These are phyloP conservation scores for Candida sp. DNA, from an alignment of 1,139 yeast species.

Conservation along the genomic window DNA sequence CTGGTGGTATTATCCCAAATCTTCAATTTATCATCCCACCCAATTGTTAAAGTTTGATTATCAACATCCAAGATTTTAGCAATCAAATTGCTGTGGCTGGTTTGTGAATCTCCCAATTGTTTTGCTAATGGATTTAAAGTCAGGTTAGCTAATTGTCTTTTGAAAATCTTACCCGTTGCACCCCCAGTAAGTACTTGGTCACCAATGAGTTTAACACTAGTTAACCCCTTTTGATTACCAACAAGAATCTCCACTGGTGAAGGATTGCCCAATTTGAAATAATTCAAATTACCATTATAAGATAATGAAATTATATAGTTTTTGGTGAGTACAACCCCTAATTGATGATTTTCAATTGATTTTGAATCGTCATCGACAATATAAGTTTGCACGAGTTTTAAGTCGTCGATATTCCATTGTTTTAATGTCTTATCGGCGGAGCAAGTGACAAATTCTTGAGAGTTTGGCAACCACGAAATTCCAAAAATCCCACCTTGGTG, in stretches of 20 bases:
- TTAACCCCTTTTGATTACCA: slow-evolving; percentile 85
- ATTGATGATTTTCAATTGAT: slow-evolving; percentile 61
- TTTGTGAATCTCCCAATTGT: slow-evolving; percentile 19
- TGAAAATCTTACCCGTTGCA: slow-evolving; percentile 71
- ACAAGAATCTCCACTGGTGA: slow-evolving; percentile 43
- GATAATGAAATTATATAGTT: slow-evolving; percentile 65
- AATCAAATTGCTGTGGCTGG: slow-evolving; percentile 57
- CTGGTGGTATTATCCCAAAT: slow-evolving; percentile 32
- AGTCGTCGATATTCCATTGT: slow-evolving; percentile 48
- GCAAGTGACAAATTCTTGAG: slow-evolving; percentile 67
- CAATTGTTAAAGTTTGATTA: slow-evolving; percentile 48
- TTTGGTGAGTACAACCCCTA: slow-evolving; percentile 72
- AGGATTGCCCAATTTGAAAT: slow-evolving; percentile 39
- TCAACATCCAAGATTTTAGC: slow-evolving; percentile 35
- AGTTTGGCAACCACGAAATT: slow-evolving; percentile 64
- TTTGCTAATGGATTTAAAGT: slow-evolving; percentile 28
- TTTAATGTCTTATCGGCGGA: slow-evolving; percentile 81
- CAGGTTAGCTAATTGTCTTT: slow-evolving; percentile 49
- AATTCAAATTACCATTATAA: slow-evolving; percentile 67
- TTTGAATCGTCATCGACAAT: slow-evolving; percentile 26
- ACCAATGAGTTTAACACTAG: slow-evolving; percentile 35
- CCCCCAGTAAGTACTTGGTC: slow-evolving; percentile 61
- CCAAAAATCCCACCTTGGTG: slow-evolving; percentile 84
- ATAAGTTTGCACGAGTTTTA: slow-evolving; percentile 33
- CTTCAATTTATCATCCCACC: slow-evolving; percentile 88